phyloP scores from a whole-genome alignment of 768 basidiomycete species.

The Suillus brevipes region DNA sequence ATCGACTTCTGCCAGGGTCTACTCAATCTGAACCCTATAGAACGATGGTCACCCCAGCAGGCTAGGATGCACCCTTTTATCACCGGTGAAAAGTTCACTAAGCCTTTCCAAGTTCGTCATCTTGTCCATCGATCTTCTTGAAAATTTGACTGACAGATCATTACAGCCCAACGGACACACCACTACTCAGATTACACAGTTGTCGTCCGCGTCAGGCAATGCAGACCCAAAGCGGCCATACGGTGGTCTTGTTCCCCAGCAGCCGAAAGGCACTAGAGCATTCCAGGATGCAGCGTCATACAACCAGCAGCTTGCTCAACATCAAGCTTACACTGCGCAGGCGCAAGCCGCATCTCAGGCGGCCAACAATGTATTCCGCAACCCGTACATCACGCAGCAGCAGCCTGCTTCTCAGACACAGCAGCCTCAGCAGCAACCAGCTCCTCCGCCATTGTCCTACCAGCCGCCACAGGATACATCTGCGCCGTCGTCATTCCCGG shows the following conservation, averaged over 20 bases:
- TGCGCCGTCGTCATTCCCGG: background rate
- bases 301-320: slow-evolving; percentile 92
- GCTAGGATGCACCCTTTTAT: slow-evolving; percentile 96
- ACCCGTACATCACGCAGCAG: slow-evolving; percentile 71
- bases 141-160: background rate
- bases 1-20: slow-evolving; percentile 97
- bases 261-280: slow-evolving; percentile 80
- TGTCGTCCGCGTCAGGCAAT: slow-evolving; percentile 32
- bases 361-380: slow-evolving; percentile 66
- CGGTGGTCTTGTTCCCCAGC: slow-evolving; percentile 89
- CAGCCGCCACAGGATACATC: slow-evolving; percentile 18
- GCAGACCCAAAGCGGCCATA: slow-evolving; percentile 85
- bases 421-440: slow-evolving; percentile 33
- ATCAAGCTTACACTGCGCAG: slow-evolving; percentile 90
- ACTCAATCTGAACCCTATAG: slow-evolving; percentile 90
- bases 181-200: slow-evolving; percentile 25
- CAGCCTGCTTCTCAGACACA: slow-evolving; percentile 35
- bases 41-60: slow-evolving; percentile 97
- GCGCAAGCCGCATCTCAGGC: slow-evolving; percentile 75
- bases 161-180: slow-evolving; percentile 54
- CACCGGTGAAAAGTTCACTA: slow-evolving; percentile 93
- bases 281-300: slow-evolving; percentile 93
- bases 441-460: slow-evolving; percentile 21
- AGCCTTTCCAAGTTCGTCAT: slow-evolving; percentile 73
- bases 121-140: slow-evolving; percentile 3